Evolutionary conservation across 192 early-diverging fungal species (phyloP).

Genomic region (Cladochytrium replicatum): DNA sequence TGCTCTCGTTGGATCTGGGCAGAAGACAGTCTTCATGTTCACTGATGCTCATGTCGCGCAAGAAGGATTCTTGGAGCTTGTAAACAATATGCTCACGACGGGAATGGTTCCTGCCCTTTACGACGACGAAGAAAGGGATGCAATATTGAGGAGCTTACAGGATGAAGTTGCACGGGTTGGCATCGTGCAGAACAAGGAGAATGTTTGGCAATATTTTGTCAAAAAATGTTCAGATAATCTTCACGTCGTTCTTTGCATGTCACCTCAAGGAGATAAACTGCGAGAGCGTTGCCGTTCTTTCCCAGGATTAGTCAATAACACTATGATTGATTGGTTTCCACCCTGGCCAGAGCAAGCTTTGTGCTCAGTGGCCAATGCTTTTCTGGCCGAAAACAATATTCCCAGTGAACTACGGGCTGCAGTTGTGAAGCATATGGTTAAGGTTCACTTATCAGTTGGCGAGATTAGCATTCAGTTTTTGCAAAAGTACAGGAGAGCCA

Average conservation of each 20-base stretch:
- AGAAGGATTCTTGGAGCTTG: constrained; percentile 52
- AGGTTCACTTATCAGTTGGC: constrained; percentile 45
- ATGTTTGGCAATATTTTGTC: constrained; percentile 51
- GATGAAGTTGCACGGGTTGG: constrained; percentile 45
- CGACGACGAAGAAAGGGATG: constrained; percentile 52
- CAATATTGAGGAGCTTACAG: constrained; percentile 29
- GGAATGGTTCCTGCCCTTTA: constrained; percentile 52
- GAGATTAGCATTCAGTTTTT: constrained; percentile 38
- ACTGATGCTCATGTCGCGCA: constrained; percentile 55
- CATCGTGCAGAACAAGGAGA: constrained; percentile 38
- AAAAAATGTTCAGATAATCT: constrained; percentile 49
- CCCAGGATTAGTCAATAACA: constrained; percentile 53
- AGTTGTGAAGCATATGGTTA: constrained; percentile 50
- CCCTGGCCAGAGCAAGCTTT: constrained; percentile 56
- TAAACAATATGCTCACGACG: constrained; percentile 56
- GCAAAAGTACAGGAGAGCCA: constrained; percentile 48
- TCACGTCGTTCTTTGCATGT: constrained; percentile 52
- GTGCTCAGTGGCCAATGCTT: constrained; percentile 48
- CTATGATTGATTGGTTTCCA: constrained; percentile 56
- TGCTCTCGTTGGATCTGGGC: constrained; percentile 33
- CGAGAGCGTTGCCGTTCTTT: constrained; percentile 48
- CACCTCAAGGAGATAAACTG: constrained; percentile 51
- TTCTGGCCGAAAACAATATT: constrained; percentile 38
- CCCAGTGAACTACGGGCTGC: constrained; percentile 31
- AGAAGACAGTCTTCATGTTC: constrained; percentile 49